Base-by-base conservation (phyloP, 306 rosid species). In the Cicer yamashitae region DNA sequence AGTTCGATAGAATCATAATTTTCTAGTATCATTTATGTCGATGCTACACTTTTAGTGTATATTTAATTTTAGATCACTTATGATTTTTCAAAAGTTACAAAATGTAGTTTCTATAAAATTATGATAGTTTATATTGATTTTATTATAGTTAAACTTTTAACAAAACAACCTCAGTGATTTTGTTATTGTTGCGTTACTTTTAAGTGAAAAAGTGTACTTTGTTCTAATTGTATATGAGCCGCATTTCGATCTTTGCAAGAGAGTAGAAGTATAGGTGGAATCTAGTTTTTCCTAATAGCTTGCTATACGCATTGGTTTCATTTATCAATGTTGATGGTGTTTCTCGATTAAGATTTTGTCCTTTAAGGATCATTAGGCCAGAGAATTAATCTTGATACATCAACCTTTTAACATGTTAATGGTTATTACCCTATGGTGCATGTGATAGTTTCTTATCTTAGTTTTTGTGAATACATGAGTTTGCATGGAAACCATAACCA, bases 401-500 rank as follows among this genome's bases (percentile, higher is more conserved):
- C 6, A 7, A 10, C 34, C 34, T 30, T 58, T 20, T 1, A 12
- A 54, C 3, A 50, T 54, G 56, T 11, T 59, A 9, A 25, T 2
- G 44, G 72, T 57, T 18, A 54, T 40, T 79, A 48, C 20, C 81
- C 72, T 1, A 0, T 6, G 78, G 81, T 62, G 61, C 71, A 70
- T 63, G 10, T 7, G 3, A 50, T 3, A 10, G 54, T 50, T 57
- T 44, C 79, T 39, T 25, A 43, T 6, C 20, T 13, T 7, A 25
- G 17, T 57, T 57, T 15, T 34, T 41, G 14, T 20, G 58, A 53
- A 43, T 52, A 30, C 43, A 63, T n/a, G 40, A 41, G 62, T 39
- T 71, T 81, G 85, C 83, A 81, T 81, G 75, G 77, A 30, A 52
- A 73, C 71, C 10, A 15, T 61, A 46, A 68, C 62, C 70, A 43